Evolutionary conservation across 768 basidiomycete genomes (phyloP), one percentile per base, ranked within the genome.

Genomic region (Lentinula detonsa): DNA sequence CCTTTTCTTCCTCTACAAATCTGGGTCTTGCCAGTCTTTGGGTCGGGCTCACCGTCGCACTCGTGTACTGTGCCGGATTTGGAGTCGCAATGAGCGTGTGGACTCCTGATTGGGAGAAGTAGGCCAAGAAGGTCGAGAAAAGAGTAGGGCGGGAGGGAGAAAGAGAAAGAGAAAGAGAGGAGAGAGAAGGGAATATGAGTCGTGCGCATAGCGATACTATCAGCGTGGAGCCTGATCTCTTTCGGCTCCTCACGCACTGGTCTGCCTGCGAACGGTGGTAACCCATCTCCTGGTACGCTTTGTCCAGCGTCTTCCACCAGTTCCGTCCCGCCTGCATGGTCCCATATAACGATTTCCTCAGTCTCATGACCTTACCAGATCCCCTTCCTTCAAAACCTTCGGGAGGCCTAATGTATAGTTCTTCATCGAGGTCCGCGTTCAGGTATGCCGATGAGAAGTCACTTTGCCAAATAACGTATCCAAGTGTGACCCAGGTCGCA

Each of bases 11-110:
- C 35, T 9, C 59, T 18, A 46, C 69, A 10, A 70, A 76, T 40
- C 78, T 83, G 70, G 84, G 77, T 0, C 76, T 97, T 11, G 75
- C 78, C 18, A 95, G 95, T 0, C 80, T 97, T 15, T 97, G 94
- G 95, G 78, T 89, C 43, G 94, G 94, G 13, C 74, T 95, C 42
- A 90, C 90, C 0, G 68, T 82, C 4, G 85, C 89, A 1, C 75
- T 93, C 56, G 71, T 85, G 13, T 85, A 87, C 72, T 76, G 78
- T 49, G 74, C 85, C 0, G 69, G 78, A 7, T 69, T 84, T 15
- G 87, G 87, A 2, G 77, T 83, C 1, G 77, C 75, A 68, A 65
- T 86, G 1, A 82, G 78, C 53, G 39, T 91, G 15, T 68, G 73
- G 21, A 83, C 88, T 39, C 59, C 59, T 4, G 79, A 93, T 70